Evolutionary conservation across 148 eudicot species (phyloP).

Genomic region (Oxyria digyna): DNA sequence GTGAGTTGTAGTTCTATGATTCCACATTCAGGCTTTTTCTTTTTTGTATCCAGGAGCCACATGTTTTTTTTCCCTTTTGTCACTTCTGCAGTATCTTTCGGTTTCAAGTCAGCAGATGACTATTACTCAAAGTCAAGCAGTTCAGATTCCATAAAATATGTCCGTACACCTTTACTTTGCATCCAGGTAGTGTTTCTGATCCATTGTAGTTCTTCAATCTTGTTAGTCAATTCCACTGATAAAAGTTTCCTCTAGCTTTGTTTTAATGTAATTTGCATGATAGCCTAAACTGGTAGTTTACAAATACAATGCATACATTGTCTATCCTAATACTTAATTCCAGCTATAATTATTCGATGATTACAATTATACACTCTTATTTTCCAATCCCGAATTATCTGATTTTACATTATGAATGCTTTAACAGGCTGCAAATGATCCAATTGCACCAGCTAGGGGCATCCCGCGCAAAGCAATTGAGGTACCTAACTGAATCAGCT

Average conservation of each 20-base stretch:
- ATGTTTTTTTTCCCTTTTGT: slow-evolving; percentile 5
- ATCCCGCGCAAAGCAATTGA: slow-evolving; percentile 76
- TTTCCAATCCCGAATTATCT: not conserved
- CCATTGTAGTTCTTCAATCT: not conserved
- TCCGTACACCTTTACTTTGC: slow-evolving; percentile 70
- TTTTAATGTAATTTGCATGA: not conserved
- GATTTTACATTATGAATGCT: not conserved
- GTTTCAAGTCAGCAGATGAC: slow-evolving; percentile 95
- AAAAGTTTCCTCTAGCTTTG: not conserved
- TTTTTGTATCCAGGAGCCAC: not conserved
- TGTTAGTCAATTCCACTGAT: no score
- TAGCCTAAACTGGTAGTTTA: not conserved
- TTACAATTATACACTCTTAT: not conserved
- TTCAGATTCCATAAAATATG: slow-evolving; percentile 70
- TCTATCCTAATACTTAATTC: not conserved
- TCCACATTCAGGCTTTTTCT: not conserved
- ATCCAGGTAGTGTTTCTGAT: slow-evolving; percentile 50
- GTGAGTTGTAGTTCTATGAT: not conserved
- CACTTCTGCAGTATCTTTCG: slow-evolving; percentile 75
- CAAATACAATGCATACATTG: not conserved
- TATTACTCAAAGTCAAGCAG: slow-evolving; percentile 83
- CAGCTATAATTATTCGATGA: no score
- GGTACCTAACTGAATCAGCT: slow-evolving; percentile 22
- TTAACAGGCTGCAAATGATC: slow-evolving; percentile 85
- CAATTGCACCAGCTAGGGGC: slow-evolving; percentile 93